Percentiles rank a stretch among this genome's conserved stretches.
Evolutionary conservation across 2,329 filamentous ascomycete genomes (phyloP).

Genomic region (Dactylellina parvicollis): DNA sequence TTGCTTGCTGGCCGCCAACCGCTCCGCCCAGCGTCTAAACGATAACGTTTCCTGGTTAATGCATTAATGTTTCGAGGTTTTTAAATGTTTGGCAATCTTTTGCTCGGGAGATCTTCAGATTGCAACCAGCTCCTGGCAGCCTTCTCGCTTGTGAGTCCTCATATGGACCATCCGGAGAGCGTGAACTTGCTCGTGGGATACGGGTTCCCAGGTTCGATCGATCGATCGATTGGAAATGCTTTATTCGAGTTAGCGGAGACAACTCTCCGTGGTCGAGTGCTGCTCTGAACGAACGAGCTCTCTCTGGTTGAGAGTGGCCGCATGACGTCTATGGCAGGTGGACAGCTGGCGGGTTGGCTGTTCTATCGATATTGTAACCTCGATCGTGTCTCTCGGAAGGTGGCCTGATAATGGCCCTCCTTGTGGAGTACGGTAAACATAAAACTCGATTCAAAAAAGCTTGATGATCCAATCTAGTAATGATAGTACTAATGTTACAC

Average conservation of each 20-base stretch:
- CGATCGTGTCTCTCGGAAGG: not conserved
- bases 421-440: not conserved
- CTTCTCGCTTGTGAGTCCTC: too few species aligned
- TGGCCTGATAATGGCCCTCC: conserved; percentile 28
- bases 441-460: conserved; percentile 21
- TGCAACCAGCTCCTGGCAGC: not conserved
- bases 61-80: conserved; percentile 20
- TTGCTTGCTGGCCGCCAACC: not conserved
- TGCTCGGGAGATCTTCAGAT: not conserved
- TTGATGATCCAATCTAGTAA: conserved; percentile 17
- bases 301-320: not conserved
- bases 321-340: not conserved
- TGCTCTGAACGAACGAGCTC: not conserved
- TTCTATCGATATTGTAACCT: not conserved
- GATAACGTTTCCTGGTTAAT: conserved; percentile 12
- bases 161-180: too few species aligned
- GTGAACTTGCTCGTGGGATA: too few species aligned
- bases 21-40: conserved; percentile 16
- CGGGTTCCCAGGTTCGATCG: not conserved
- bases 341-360: too few species aligned
- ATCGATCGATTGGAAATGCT: conserved; percentile 9
- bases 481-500: conserved; percentile 6
- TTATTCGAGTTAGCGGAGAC: not conserved
- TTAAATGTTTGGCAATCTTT: not conserved
- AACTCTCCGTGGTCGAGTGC: not conserved